Percentiles rank a stretch among this genome's conserved stretches.
These are phyloP conservation scores for Pyrus betulifolia DNA, from an alignment of 306 rosid species.

Conservation along the genomic window DNA sequence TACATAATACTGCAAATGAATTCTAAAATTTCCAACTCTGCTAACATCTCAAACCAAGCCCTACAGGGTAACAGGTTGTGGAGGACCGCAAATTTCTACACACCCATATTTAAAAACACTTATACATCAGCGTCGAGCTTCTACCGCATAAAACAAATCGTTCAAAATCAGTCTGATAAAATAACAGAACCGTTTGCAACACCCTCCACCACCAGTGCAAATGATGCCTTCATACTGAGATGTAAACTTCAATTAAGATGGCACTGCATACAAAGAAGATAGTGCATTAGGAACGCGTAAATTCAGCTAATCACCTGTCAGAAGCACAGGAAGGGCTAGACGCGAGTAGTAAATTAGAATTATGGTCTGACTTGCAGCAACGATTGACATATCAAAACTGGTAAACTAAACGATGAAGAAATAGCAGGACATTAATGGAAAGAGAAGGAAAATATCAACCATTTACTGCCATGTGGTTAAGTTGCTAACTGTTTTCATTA, in stretches of 20 bases:
- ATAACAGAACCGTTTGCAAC: neutral
- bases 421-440: neutral
- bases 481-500: neutral
- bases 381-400: neutral
- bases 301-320: neutral
- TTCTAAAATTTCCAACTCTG: neutral
- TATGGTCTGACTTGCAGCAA: neutral
- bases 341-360: neutral
- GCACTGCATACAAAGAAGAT: conserved; percentile 1
- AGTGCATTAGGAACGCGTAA: neutral
- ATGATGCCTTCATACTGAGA: too few species aligned
- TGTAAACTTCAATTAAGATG: neutral
- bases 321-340: neutral
- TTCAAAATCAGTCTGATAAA: neutral
- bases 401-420: neutral
- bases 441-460: too few species aligned
- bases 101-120: neutral
- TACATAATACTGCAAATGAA: neutral
- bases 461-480: too few species aligned
- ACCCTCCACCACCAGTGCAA: neutral
- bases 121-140: neutral
- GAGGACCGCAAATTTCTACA: too few species aligned
- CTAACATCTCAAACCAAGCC: neutral
- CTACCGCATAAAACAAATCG: neutral
- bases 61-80: neutral